Evolutionary conservation across 805 yeast species (phyloP).

Genomic region (Maudiozyma serrabonitensis): DNA sequence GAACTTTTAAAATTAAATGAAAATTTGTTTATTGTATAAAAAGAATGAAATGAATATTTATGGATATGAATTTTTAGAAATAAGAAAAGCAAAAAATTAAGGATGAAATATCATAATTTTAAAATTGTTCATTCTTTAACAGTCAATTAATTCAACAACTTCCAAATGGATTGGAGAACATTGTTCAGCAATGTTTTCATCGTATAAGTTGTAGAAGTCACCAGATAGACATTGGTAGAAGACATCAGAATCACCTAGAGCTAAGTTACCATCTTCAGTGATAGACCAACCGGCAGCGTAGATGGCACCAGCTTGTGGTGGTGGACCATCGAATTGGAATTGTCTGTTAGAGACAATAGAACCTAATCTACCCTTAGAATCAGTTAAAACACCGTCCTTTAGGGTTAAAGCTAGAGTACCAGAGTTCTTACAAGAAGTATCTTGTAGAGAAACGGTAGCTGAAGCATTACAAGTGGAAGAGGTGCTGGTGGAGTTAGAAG

Average conservation of each 20-base stretch:
- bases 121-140: constrained; percentile 24
- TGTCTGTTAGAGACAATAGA: constrained; percentile 67
- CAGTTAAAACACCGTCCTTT: constrained; percentile 41
- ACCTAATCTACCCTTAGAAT: constrained; percentile 53
- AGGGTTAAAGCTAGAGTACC: constrained; percentile 44
- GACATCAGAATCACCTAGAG: constrained; percentile 45
- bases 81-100: not conserved
- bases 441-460: constrained; percentile 17
- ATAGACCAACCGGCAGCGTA: constrained; percentile 58
- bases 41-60: not conserved
- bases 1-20: no score
- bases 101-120: not conserved
- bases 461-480: constrained; percentile 23
- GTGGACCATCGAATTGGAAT: constrained; percentile 72
- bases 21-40: no score
- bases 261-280: constrained; percentile 45
- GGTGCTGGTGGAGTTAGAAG: constrained; percentile 3
- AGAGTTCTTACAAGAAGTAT: constrained; percentile 21
- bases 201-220: constrained; percentile 57
- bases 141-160: constrained; percentile 40
- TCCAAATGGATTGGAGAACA: constrained; percentile 47
- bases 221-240: constrained; percentile 63
- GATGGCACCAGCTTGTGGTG: constrained; percentile 64
- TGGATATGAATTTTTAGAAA: not conserved
- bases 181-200: constrained; percentile 42